A percentile compares a stretch with the other conserved stretches of the same genome.
These are phyloP conservation scores for Exserohilum turcica DNA, from an alignment of 2,329 filamentous ascomycete species.

Conservation along the genomic window DNA sequence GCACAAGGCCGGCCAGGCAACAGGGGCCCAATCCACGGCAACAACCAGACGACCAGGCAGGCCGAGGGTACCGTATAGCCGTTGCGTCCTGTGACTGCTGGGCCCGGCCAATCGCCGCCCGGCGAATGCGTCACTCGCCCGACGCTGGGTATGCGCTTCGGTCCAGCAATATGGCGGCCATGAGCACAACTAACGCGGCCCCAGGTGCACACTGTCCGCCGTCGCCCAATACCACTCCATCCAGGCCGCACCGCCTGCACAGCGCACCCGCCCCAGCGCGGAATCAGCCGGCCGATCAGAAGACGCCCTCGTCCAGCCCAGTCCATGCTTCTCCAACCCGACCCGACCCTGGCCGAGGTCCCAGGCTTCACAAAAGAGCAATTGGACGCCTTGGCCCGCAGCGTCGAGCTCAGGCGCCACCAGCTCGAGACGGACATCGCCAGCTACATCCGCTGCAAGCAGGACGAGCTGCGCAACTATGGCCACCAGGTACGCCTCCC, in stretches of 20 bases:
- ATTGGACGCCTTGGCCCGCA: slow-evolving; percentile 40
- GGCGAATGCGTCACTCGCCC: slow-evolving; percentile 38
- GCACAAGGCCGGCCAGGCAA: too few species aligned
- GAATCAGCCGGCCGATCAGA: slow-evolving; percentile 25
- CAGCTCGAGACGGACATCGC: slow-evolving; percentile 45
- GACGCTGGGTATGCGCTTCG: slow-evolving; percentile 32
- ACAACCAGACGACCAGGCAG: too few species aligned
- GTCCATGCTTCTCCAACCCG: slow-evolving; percentile 41
- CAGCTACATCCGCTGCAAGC: slow-evolving; percentile 42
- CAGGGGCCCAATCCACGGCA: too few species aligned
- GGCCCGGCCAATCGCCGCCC: slow-evolving; percentile 24
- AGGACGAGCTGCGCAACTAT: slow-evolving; percentile 40
- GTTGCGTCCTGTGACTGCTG: slow-evolving; percentile 22
- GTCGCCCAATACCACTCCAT: slow-evolving; percentile 4
- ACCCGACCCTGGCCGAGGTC: slow-evolving; percentile 39
- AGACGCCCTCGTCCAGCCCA: slow-evolving; percentile 8
- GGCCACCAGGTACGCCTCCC: slow-evolving; percentile 36
- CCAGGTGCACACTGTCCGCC: slow-evolving; percentile 13
- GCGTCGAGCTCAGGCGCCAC: slow-evolving; percentile 43
- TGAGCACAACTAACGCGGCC: slow-evolving; percentile 24
- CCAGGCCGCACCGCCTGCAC: slow-evolving; percentile 7
- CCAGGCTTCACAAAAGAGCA: slow-evolving; percentile 40
- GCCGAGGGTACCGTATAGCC: slow-evolving; percentile 2
- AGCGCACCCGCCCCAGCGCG: slow-evolving; percentile 18
- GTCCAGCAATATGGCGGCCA: slow-evolving; percentile 15